These are phyloP conservation scores for Candida maesae DNA, from an alignment of 805 yeast genomes.

Conservation along the genomic window DNA sequence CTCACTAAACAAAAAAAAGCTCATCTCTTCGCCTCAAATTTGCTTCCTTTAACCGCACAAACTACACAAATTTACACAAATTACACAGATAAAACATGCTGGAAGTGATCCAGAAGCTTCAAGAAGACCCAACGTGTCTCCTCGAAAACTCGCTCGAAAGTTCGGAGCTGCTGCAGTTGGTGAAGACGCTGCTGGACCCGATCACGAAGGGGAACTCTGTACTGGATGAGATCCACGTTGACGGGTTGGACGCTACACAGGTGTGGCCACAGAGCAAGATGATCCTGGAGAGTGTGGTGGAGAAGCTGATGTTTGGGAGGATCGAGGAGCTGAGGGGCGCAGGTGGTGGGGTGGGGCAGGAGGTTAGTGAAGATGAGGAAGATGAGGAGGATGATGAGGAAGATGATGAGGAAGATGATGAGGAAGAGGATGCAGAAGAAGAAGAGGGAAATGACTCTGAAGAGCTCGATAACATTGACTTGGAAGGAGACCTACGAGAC, in stretches of 20 bases:
- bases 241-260: constrained; percentile 86
- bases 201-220: constrained; percentile 40
- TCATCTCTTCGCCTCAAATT: neutral
- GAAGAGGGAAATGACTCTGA: constrained; percentile 6
- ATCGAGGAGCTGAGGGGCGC: constrained; percentile 47
- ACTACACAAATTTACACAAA: neutral
- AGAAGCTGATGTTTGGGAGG: constrained; percentile 51
- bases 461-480: constrained; percentile 1
- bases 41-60: neutral
- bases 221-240: constrained; percentile 75
- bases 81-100: too few relatives aligned
- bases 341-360: constrained; percentile 20
- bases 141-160: constrained; percentile 9
- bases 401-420: constrained; percentile 20
- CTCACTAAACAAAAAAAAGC: too few relatives aligned
- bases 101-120: constrained; percentile 6
- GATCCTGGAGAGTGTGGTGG: constrained; percentile 75
- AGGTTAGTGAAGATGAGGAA: constrained; percentile 10
- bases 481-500: constrained; percentile 18
- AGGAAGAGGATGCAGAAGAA: constrained; percentile 18
- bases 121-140: constrained; percentile 10
- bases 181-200: constrained; percentile 26
- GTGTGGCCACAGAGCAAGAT: constrained; percentile 92
- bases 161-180: constrained; percentile 14
- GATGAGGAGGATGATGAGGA: constrained; percentile 24